Evolutionary conservation across 345 rosid species (phyloP).

Genomic region (Alliaria petiolata): DNA sequence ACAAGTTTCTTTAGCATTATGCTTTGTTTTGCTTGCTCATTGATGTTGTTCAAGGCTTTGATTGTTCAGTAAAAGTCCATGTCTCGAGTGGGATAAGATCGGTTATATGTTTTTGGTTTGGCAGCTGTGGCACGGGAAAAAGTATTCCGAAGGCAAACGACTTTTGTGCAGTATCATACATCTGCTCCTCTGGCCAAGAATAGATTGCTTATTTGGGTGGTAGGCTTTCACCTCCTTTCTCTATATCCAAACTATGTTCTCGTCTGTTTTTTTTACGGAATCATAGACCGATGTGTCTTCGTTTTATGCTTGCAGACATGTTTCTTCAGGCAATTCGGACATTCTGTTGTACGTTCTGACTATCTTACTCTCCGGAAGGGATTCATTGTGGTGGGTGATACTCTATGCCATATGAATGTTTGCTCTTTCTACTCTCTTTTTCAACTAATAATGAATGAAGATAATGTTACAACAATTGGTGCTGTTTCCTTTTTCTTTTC

Average conservation of each 20-base stretch:
- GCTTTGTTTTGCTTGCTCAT: not conserved
- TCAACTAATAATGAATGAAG: not conserved
- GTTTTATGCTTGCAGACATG: slow-evolving; percentile 60
- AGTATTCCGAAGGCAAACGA: slow-evolving; percentile 67
- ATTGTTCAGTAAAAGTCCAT: not conserved
- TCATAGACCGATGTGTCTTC: not conserved
- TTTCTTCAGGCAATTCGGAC: slow-evolving; percentile 86
- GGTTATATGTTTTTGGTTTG: slow-evolving; percentile 3
- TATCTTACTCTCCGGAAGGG: slow-evolving; percentile 87
- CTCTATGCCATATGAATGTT: slow-evolving; percentile 19
- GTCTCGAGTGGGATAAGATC: not conserved
- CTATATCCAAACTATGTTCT: not conserved
- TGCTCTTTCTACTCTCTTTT: slow-evolving; percentile 4
- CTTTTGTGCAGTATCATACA: slow-evolving; percentile 65
- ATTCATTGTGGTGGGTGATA: slow-evolving; percentile 62
- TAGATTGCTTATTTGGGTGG: slow-evolving; percentile 81
- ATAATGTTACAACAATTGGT: not conserved
- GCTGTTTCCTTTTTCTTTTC: not conserved
- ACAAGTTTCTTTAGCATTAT: slow-evolving; percentile 6
- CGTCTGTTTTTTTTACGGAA: no score
- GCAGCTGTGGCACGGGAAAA: slow-evolving; percentile 54
- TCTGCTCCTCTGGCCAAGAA: slow-evolving; percentile 55
- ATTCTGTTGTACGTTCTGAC: slow-evolving; percentile 81
- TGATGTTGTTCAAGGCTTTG: not conserved
- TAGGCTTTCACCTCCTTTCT: slow-evolving; percentile 17